phyloP scores from a whole-genome alignment of 208 protist species.

The Zelonia costaricensis region DNA sequence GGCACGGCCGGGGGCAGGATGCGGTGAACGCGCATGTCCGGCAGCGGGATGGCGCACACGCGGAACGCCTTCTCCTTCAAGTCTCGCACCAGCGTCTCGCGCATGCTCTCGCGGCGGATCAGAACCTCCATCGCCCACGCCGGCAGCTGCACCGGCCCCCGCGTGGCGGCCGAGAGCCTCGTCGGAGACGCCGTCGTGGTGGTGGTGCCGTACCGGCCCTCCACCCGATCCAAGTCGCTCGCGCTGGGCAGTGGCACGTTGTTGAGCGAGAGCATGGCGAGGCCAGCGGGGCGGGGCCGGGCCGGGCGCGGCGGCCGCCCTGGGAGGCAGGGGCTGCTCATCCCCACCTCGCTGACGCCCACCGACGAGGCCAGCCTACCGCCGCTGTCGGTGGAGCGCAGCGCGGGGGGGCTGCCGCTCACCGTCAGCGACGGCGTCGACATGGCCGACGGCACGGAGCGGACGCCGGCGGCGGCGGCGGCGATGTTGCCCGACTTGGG shows the following conservation, averaged over 20 bases:
- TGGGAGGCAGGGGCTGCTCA: background rate
- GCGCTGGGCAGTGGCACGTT: constrained; percentile 6
- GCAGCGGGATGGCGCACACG: constrained; percentile 58
- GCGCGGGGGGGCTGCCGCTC: constrained; percentile 13
- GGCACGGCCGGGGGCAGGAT: constrained; percentile 55
- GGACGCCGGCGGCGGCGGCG: too few relatives aligned
- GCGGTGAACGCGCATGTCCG: constrained; percentile 73
- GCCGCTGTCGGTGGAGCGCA: constrained; percentile 5
- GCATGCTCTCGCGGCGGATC: constrained; percentile 50
- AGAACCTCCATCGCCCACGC: constrained; percentile 39
- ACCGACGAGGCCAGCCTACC: constrained; percentile 1
- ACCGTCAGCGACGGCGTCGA: constrained; percentile 19
- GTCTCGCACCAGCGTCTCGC: constrained; percentile 51
- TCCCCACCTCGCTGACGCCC: background rate
- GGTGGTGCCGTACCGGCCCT: constrained; percentile 7
- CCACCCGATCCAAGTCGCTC: constrained; percentile 13
- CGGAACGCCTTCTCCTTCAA: constrained; percentile 48
- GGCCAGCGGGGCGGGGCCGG: constrained; percentile 1
- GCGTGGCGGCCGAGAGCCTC: too few relatives aligned
- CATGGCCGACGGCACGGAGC: constrained; percentile 11
- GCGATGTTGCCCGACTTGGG: too few relatives aligned
- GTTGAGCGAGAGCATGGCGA: constrained; percentile 12
- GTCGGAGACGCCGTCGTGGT: background rate
- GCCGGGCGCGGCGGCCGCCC: background rate
- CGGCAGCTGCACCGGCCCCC: constrained; percentile 19